Percentiles rank a stretch among this genome's conserved stretches.
phyloP scores from a whole-genome alignment of 177 flowering plant species.

The Vitis hybrid region DNA sequence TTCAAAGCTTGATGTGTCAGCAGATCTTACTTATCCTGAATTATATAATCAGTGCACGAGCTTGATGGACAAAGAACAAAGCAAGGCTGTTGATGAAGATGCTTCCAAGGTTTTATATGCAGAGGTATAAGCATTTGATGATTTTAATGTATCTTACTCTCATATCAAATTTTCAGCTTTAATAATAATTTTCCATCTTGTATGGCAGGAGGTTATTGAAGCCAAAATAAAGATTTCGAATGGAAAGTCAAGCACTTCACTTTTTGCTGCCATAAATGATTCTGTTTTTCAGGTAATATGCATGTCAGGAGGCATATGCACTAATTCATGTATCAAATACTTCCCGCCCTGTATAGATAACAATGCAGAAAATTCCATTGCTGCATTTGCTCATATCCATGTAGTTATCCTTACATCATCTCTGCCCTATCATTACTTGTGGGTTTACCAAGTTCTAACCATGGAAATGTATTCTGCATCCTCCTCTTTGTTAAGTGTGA shows the following conservation, averaged over 20 bases:
- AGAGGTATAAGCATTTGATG: constrained; percentile 23
- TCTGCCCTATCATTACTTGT: too few relatives aligned
- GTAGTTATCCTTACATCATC: too few relatives aligned
- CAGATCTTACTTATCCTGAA: constrained; percentile 48
- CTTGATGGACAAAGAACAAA: constrained; percentile 14
- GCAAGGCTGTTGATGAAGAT: constrained; percentile 14
- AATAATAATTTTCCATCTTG: background rate
- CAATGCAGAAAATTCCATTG: too few relatives aligned
- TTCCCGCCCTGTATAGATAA: too few relatives aligned
- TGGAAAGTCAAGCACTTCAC: constrained; percentile 16
- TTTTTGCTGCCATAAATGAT: constrained; percentile 40
- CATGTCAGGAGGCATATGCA: background rate
- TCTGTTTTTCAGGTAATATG: constrained; percentile 51
- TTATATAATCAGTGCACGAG: constrained; percentile 38
- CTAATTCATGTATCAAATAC: too few relatives aligned
- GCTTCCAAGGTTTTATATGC: constrained; percentile 13
- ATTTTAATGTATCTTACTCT: background rate
- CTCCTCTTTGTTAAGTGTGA: too few relatives aligned
- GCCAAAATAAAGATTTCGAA: constrained; percentile 16
- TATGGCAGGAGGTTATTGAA: constrained; percentile 25
- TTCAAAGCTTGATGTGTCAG: constrained; percentile 57
- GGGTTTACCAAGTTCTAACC: too few relatives aligned
- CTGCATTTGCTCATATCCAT: too few relatives aligned
- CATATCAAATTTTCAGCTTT: background rate
- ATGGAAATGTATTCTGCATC: too few relatives aligned